phyloP scores from a whole-genome alignment of 78 protist genomes.

The Diacronema lutheri region DNA sequence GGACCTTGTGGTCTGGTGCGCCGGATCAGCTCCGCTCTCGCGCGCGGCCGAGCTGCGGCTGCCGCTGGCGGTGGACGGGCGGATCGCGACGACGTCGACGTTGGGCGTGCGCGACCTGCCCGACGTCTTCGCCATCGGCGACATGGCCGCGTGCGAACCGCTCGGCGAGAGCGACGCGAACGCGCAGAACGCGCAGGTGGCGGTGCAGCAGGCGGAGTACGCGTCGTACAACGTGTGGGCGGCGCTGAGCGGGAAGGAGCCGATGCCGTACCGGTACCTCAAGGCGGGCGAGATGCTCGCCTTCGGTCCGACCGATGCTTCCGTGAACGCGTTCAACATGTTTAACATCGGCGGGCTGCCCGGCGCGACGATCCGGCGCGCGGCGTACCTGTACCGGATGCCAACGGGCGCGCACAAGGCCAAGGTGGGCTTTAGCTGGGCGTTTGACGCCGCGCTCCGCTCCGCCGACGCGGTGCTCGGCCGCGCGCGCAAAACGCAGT shows the following conservation, averaged over 20 bases:
- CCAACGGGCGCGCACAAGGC: background rate
- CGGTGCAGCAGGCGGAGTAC: constrained; percentile 14
- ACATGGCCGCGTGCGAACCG: background rate
- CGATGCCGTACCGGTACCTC: background rate
- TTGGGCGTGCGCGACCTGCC: background rate
- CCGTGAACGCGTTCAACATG: no score
- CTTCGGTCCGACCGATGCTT: background rate
- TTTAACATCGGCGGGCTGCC: no score
- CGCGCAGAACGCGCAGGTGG: background rate
- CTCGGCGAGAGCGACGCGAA: background rate
- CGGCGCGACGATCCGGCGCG: background rate
- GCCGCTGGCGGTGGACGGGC: background rate
- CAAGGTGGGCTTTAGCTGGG: background rate
- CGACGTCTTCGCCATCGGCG: background rate
- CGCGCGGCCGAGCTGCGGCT: background rate
- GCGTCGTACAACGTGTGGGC: constrained; percentile 1
- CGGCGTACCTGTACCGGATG: background rate
- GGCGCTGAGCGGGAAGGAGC: background rate
- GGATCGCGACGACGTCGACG: background rate
- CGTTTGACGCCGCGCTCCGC: background rate
- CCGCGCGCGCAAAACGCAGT: no score
- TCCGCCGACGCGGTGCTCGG: no score
- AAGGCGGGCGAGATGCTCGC: constrained; percentile 4
- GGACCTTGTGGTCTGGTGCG: background rate
- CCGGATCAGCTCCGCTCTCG: background rate